Percentiles rank a stretch among this genome's conserved stretches.
Conservation (phyloP, 225 moss, liverwort and hornwort species). For the Neckera pumila region DNA sequence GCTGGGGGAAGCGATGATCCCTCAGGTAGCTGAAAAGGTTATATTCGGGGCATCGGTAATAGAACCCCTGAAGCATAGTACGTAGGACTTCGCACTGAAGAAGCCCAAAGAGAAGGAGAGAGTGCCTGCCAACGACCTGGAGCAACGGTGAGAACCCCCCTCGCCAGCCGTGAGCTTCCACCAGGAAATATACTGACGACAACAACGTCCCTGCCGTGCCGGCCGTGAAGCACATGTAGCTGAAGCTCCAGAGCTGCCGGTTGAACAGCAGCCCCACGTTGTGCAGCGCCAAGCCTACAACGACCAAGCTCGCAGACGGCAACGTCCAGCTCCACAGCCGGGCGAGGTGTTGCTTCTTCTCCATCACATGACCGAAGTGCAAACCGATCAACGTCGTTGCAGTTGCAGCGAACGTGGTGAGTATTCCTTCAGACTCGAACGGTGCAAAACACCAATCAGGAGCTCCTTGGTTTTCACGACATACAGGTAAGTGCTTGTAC, state of each 20-base stretch:
- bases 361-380: conserved; percentile 53
- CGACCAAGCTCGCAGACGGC: conserved; percentile 28
- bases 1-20: background rate
- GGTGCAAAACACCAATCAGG: conserved; percentile 47
- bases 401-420: conserved; percentile 52
- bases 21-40: conserved; percentile 23
- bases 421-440: conserved; percentile 62
- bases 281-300: conserved; percentile 28
- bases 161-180: conserved; percentile 32
- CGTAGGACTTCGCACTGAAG: conserved; percentile 34
- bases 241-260: conserved; percentile 56
- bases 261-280: conserved; percentile 42
- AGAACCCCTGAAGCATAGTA: conserved; percentile 39
- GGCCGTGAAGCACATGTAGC: conserved; percentile 57
- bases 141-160: conserved; percentile 22
- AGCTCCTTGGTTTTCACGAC: background rate
- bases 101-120: conserved; percentile 40
- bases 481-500: conserved; percentile 26
- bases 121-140: conserved; percentile 48
- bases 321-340: conserved; percentile 55
- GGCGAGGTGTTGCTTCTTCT: conserved; percentile 40
- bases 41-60: conserved; percentile 33
- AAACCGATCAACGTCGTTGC: conserved; percentile 56
- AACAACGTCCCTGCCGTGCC: conserved; percentile 45
- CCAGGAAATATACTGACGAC: conserved; percentile 33